phyloP scores from a whole-genome alignment of 305 asterid species.

The Fraxinus greggii region DNA sequence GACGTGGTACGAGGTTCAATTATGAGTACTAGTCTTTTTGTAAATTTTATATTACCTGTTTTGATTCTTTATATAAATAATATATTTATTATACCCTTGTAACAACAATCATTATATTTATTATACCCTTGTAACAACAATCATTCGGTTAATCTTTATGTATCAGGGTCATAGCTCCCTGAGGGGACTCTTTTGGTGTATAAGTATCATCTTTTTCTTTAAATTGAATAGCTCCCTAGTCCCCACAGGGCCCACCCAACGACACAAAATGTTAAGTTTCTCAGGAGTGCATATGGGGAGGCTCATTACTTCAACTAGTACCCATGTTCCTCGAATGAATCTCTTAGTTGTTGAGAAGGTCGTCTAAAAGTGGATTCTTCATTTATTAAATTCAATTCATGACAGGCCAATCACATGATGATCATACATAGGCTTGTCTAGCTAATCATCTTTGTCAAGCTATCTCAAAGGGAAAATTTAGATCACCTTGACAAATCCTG shows the following conservation, averaged over 20 bases:
- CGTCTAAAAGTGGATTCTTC: background rate
- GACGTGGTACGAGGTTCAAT: background rate
- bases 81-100: background rate
- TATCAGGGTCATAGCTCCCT: background rate
- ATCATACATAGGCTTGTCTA: background rate
- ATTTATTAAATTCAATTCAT: background rate
- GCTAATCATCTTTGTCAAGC: background rate
- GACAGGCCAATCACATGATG: background rate
- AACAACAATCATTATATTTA: too few relatives aligned
- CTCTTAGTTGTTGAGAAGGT: background rate
- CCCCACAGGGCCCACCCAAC: background rate
- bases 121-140: background rate
- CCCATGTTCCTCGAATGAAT: background rate
- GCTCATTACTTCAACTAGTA: too few relatives aligned
- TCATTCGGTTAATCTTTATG: background rate
- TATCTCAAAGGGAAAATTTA: constrained; percentile 1
- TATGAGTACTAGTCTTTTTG: background rate
- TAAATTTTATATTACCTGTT: background rate
- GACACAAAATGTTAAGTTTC: background rate
- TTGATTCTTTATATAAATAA: background rate
- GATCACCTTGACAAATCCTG: constrained; percentile 92
- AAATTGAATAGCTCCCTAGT: background rate
- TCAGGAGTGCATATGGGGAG: background rate
- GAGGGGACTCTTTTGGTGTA: background rate
- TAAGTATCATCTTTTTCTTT: background rate